A percentile compares a stretch with the other conserved stretches of the same genome.
phyloP scores from a whole-genome alignment of 2,329 filamentous ascomycete species.

The Pseudodiploospora longispora region DNA sequence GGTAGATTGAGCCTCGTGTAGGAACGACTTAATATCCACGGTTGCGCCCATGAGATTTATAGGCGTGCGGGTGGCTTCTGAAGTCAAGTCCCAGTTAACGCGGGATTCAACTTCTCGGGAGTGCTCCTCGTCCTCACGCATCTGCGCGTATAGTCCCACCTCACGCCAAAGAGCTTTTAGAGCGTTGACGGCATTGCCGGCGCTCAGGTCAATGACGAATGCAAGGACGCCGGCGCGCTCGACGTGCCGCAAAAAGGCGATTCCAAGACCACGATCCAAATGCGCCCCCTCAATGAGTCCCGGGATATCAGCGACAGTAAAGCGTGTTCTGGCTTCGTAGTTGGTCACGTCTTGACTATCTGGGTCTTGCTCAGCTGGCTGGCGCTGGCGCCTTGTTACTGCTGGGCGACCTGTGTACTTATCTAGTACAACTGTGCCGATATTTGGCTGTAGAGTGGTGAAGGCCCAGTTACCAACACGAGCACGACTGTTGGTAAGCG shows the following conservation, averaged over 20 bases:
- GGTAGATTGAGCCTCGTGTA: neutral
- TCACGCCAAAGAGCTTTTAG: slow-evolving; percentile 83
- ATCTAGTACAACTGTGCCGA: slow-evolving; percentile 91
- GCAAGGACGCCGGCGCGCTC: slow-evolving; percentile 88
- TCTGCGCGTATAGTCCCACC: slow-evolving; percentile 76
- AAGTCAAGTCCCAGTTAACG: slow-evolving; percentile 52
- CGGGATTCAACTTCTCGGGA: slow-evolving; percentile 50
- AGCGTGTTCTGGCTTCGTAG: slow-evolving; percentile 59
- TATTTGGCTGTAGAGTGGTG: slow-evolving; percentile 89
- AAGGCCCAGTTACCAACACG: slow-evolving; percentile 94
- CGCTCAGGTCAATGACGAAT: slow-evolving; percentile 82
- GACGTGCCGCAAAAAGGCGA: slow-evolving; percentile 88
- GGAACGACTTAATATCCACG: slow-evolving; percentile 7
- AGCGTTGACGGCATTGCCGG: slow-evolving; percentile 69
- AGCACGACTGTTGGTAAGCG: slow-evolving; percentile 80
- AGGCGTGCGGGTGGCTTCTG: slow-evolving; percentile 24
- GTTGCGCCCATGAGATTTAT: slow-evolving; percentile 17
- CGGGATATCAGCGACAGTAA: slow-evolving; percentile 93
- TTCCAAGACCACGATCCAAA: slow-evolving; percentile 80
- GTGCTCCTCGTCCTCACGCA: slow-evolving; percentile 64
- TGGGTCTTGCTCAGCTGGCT: slow-evolving; percentile 25
- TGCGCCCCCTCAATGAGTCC: slow-evolving; percentile 89
- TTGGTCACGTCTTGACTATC: slow-evolving; percentile 33
- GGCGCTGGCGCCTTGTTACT: slow-evolving; percentile 29
- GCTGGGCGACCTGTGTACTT: slow-evolving; percentile 69